Evolutionary conservation across 352 stramenopile genomes (phyloP).

Genomic region (Phytopythium helicoides): DNA sequence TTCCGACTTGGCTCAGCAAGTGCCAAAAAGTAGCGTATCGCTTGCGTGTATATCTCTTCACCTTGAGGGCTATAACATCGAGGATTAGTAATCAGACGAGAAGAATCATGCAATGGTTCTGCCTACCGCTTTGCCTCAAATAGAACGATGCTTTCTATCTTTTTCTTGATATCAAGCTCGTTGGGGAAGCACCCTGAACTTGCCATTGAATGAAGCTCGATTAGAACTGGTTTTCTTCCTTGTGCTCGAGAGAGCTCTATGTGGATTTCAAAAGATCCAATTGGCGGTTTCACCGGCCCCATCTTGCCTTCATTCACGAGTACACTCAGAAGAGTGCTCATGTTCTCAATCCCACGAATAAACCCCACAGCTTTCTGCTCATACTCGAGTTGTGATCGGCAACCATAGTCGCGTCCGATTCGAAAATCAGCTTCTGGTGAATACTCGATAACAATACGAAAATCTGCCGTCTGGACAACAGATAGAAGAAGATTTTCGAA

Average conservation of each 20-base stretch:
- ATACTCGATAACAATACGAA: conserved; percentile 40
- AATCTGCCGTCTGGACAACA: conserved; percentile 46
- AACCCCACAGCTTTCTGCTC: conserved; percentile 37
- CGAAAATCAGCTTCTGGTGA: conserved; percentile 33
- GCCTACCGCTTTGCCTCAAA: conserved; percentile 64
- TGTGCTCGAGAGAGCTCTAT: conserved; percentile 36
- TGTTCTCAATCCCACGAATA: conserved; percentile 37
- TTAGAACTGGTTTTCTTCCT: conserved; percentile 15
- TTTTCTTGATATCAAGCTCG: conserved; percentile 45
- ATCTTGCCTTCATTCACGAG: conserved; percentile 29
- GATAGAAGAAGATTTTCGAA: conserved; percentile 62
- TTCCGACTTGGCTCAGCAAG: conserved; percentile 35
- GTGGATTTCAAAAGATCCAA: conserved; percentile 54
- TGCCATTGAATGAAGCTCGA: conserved; percentile 59
- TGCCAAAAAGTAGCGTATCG: conserved; percentile 55
- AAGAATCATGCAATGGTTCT: too few species aligned
- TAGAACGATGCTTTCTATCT: conserved; percentile 48
- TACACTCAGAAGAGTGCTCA: conserved; percentile 49
- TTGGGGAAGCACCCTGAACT: conserved; percentile 45
- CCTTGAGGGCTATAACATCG: conserved; percentile 29
- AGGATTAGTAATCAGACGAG: not conserved
- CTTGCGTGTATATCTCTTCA: conserved; percentile 56
- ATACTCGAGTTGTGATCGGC: conserved; percentile 49
- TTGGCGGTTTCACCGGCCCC: conserved; percentile 10
- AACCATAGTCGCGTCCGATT: conserved; percentile 40